Evolutionary conservation across 73 alveolate genomes (phyloP), one percentile per base, ranked within the genome.

Genomic region (Paramecium octaurelia): DNA sequence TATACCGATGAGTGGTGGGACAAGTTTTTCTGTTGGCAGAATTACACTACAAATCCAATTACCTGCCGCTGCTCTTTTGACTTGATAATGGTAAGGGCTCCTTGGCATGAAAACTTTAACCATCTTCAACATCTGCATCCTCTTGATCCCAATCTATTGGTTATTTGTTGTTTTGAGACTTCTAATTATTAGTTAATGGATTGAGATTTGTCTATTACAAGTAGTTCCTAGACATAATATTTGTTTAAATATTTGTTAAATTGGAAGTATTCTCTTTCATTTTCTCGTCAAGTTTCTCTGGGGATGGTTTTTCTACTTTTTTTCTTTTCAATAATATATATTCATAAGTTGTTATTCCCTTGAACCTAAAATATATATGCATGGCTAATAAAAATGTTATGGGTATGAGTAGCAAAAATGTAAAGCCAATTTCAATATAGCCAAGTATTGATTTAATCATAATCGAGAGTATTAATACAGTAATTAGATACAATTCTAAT

Each of bases 111-210:
- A 64, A 64, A 64, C 84, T 64, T 31, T 34, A 31, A 27, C 8
- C 84, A 10, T 64, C 84, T 31, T 64, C 84, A 11, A 64, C 84
- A 64, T 64, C 84, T 31, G 84, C 84, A 27, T 64, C 84, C 9
- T 64, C 84, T 11, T 64, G 2, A 64, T 64, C 84, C 84, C 84
- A 64, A 64, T 64, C 84, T 64, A 64, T 64, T 3, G 20, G 42
- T 64, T 27, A 64, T 6, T 64, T 64, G 20, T 68, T 68, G 21
- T 44, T 21, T 31, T 75, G n/a, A 36, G 48, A 75, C 38, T 75
- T 31, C 40, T 75, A 40, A 64, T 64, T 64, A 2, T 64, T 64
- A 0, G 50, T 64, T 31, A 64, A 3, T 31, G 42, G 84, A 27
- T 27, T 34, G 1, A 64, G 48, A 64, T 64, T 64, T 64, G 84